Evolutionary conservation across 2,329 filamentous ascomycete genomes (phyloP), one percentile per base, ranked within the genome.

Genomic region (Hypomyces perniciosus): DNA sequence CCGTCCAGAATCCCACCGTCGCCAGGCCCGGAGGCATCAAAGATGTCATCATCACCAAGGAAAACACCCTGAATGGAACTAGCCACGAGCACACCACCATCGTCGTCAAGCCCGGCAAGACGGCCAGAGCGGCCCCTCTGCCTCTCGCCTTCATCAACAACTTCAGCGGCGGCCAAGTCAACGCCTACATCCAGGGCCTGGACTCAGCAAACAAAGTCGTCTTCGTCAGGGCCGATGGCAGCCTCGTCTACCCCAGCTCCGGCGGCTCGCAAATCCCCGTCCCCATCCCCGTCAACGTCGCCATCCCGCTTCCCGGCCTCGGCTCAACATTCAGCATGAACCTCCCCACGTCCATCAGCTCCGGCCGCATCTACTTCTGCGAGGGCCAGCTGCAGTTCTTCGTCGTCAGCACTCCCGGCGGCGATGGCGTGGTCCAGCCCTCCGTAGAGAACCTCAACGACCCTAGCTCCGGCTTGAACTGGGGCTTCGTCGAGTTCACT

Each of bases 401-500:
- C 58, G 70, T 71, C 44, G 68, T 75, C 12, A 58, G 56, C 13
- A 61, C 55, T 9, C 58, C 56, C 2, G 44, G 6, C 1, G 63
- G 64, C 0, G 67, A 69, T 37, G 66, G 65, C 28, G 59, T 80
- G 2, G 76, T 80, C 9, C 71, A 78, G 56, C 77, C 77, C 0
- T 73, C 76, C 0, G 67, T 72, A 7, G 67, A 65, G 8, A 74
- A 74, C 59, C 61, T 70, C 0, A 47, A 54, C 3, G 75, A 78
- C 48, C 70, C 74, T 4, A 75, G 68, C 29, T 62, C 70, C 0
- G 65, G 61, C 2, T 59, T 74, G 35, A 71, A 72, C 58, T 78
- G 75, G 74, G 75, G 74, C 1, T 78, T 78, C 48, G 66, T 76
- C 13, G 76, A 79, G 57, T 62, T 79, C 29, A 74, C 73, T 2